Evolutionary conservation across 2,329 filamentous ascomycete species (phyloP).

Genomic region (Trichophyton mentagrophytes): DNA sequence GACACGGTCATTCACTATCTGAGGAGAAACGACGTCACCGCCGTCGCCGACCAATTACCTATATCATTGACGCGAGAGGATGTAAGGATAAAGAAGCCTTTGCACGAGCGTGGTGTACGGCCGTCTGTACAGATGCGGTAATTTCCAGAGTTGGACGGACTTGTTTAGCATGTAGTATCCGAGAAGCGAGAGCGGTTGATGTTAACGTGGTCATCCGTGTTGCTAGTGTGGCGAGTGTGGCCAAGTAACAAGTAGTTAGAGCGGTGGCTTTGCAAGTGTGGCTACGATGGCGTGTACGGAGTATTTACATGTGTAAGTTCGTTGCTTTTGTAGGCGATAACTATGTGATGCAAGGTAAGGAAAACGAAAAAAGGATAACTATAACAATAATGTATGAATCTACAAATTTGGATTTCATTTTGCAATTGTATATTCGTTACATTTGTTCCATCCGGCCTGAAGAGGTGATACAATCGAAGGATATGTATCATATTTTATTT

Average conservation of each 20-base stretch:
- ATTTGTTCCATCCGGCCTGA: not conserved
- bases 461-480: not conserved
- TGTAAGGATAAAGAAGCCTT: conserved; percentile 27
- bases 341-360: not conserved
- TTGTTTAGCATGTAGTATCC: conserved; percentile 31
- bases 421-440: not conserved
- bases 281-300: not conserved
- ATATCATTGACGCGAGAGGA: conserved; percentile 27
- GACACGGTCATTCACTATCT: not conserved
- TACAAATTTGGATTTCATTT: not conserved
- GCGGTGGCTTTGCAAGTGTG: not conserved
- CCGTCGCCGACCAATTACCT: conserved; percentile 11
- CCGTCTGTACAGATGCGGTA: conserved; percentile 30
- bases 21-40: not conserved
- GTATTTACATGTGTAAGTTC: not conserved
- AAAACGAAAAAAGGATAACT: not conserved
- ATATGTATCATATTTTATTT: not conserved
- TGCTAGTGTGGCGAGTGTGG: conserved; percentile 10
- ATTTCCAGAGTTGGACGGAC: conserved; percentile 29
- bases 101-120: conserved; percentile 34
- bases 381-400: not conserved
- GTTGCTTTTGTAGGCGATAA: not conserved
- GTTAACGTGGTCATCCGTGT: conserved; percentile 30
- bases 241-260: not conserved
- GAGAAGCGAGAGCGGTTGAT: conserved; percentile 31